Conservation (phyloP, 306 rosid genomes). For the Canavalia gladiata region DNA sequence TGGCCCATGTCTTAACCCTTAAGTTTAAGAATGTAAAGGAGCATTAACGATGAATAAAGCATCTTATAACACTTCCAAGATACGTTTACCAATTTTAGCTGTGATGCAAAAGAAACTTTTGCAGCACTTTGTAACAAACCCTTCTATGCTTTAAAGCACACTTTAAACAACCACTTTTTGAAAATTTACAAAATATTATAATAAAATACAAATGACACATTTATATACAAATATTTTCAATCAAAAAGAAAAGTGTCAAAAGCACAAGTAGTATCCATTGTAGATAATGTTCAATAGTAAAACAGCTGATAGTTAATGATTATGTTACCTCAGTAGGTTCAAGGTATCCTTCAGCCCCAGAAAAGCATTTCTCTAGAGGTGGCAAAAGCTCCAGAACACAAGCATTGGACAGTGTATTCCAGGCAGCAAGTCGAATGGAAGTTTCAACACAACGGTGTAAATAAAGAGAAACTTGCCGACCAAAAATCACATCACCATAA, state of each 20-base stretch:
- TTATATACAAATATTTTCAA: conserved; percentile 11
- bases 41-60: background rate
- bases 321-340: conserved; percentile 86
- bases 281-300: conserved; percentile 14
- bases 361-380: conserved; percentile 74
- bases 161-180: conserved; percentile 26
- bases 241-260: conserved; percentile 6
- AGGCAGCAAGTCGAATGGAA: conserved; percentile 77
- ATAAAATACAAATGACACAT: conserved; percentile 1
- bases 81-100: conserved; percentile 8
- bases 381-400: conserved; percentile 94
- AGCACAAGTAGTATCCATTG: background rate
- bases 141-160: conserved; percentile 22
- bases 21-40: background rate
- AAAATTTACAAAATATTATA: conserved; percentile 30
- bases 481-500: conserved; percentile 83
- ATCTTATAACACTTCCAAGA: conserved; percentile 6
- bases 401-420: conserved; percentile 81
- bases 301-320: conserved; percentile 9
- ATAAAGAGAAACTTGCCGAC: conserved; percentile 92
- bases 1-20: background rate
- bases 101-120: conserved; percentile 8
- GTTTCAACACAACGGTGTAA: conserved; percentile 80
- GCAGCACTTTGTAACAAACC: background rate
- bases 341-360: conserved; percentile 81